phyloP scores from a whole-genome alignment of 1,284 basidiomycete genomes.

The Termitomyces sp. region DNA sequence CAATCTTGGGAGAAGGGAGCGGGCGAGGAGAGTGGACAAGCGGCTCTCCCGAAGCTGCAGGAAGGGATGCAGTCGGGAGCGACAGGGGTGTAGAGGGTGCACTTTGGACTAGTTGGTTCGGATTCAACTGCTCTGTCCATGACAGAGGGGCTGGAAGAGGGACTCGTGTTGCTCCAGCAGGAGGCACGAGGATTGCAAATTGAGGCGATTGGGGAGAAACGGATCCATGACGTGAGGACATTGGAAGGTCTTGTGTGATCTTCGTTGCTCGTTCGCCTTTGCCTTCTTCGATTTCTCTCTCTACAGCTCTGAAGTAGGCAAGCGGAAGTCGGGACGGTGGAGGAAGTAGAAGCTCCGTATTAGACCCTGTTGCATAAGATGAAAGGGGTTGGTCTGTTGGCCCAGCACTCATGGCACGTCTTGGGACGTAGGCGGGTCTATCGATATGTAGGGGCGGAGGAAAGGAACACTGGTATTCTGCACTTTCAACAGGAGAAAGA shows the following conservation, averaged over 20 bases:
- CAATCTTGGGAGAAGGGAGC: conserved; percentile 51
- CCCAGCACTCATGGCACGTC: conserved; percentile 13
- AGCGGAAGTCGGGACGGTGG: conserved; percentile 16
- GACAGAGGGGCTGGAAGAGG: neutral
- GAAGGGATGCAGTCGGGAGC: conserved; percentile 1
- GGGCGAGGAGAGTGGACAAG: conserved; percentile 56
- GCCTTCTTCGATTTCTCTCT: conserved; percentile 43
- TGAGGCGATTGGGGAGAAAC: conserved; percentile 51
- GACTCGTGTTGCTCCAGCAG: conserved; percentile 5
- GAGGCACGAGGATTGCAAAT: conserved; percentile 26
- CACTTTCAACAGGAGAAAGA: conserved; percentile 17
- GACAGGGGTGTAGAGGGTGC: conserved; percentile 15
- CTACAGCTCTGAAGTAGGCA: neutral
- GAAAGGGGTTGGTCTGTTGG: neutral
- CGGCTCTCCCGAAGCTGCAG: conserved; percentile 11
- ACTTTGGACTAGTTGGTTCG: neutral
- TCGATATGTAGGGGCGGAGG: conserved; percentile 22
- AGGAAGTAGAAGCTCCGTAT: conserved; percentile 2
- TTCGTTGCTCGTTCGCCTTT: conserved; percentile 57
- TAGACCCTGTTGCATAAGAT: neutral
- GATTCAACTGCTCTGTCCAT: neutral
- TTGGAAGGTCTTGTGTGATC: conserved; percentile 52
- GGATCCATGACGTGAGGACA: conserved; percentile 51
- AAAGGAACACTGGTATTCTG: conserved; percentile 29
- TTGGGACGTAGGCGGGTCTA: conserved; percentile 10